phyloP scores from a whole-genome alignment of 2,329 filamentous ascomycete genomes.

The Coniochaeta pulveracea region DNA sequence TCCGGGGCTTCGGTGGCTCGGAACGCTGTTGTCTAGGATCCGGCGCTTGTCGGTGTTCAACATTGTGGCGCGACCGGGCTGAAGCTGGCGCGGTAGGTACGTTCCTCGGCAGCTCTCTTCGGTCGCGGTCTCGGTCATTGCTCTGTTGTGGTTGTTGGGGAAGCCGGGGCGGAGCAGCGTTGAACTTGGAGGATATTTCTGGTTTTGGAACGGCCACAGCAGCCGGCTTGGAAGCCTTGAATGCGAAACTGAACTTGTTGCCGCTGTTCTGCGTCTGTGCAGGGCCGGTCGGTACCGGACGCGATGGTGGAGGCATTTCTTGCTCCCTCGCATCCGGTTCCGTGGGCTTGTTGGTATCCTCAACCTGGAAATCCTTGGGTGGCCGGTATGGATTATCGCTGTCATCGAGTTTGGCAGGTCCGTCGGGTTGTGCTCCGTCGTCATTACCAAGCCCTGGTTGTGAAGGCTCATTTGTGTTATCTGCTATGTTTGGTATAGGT shows the following conservation, averaged over 20 bases:
- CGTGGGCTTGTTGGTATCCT: slow-evolving; percentile 45
- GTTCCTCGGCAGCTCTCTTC: slow-evolving; percentile 32
- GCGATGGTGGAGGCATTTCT: slow-evolving; percentile 42
- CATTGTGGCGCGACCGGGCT: slow-evolving; percentile 22
- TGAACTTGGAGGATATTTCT: slow-evolving; percentile 59
- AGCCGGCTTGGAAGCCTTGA: slow-evolving; percentile 62
- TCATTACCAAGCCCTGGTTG: slow-evolving; percentile 11
- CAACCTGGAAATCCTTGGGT: slow-evolving; percentile 52
- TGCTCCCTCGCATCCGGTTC: slow-evolving; percentile 29
- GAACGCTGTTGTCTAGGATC: slow-evolving; percentile 20
- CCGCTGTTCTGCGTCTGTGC: slow-evolving; percentile 37
- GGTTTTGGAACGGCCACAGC: slow-evolving; percentile 46
- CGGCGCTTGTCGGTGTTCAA: slow-evolving; percentile 13
- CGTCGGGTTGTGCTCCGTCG: slow-evolving; percentile 14
- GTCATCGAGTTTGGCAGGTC: slow-evolving; percentile 30
- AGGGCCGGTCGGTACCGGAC: slow-evolving; percentile 41
- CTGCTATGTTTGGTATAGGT: slow-evolving; percentile 15
- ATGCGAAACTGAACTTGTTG: slow-evolving; percentile 84
- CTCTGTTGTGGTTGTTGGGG: not conserved
- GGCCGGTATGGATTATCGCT: slow-evolving; percentile 51
- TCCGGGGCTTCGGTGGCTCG: slow-evolving; percentile 30
- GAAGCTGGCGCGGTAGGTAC: slow-evolving; percentile 45
- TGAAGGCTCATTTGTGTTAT: slow-evolving; percentile 19
- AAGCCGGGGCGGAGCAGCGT: slow-evolving; percentile 43
- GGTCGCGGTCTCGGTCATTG: slow-evolving; percentile 22